These are phyloP conservation scores for Caulochytrium protostelioides DNA, from an alignment of 371 early-diverging fungal genomes.

Conservation along the genomic window DNA sequence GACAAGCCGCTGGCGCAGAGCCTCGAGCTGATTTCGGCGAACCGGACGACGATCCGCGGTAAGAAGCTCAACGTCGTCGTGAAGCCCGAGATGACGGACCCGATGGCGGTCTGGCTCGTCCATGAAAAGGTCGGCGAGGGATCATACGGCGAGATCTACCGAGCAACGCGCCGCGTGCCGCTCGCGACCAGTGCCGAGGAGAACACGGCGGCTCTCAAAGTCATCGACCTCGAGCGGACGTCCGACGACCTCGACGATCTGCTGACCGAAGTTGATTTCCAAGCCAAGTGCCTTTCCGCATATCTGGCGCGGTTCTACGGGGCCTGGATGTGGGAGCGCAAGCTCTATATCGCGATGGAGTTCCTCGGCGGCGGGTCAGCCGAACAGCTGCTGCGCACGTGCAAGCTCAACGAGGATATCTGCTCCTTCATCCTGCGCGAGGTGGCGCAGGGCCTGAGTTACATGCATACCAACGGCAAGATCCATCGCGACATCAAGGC, in stretches of 20 bases:
- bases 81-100: slow-evolving; percentile 7
- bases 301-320: slow-evolving; percentile 9
- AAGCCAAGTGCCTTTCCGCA: slow-evolving; percentile 11
- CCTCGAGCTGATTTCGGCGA: slow-evolving; percentile 2
- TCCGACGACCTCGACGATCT: slow-evolving; percentile 14
- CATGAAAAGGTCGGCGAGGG: slow-evolving; percentile 11
- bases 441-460: slow-evolving; percentile 11
- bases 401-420: slow-evolving; percentile 7
- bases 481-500: slow-evolving; percentile 22
- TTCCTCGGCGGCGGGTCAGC: slow-evolving; percentile 10
- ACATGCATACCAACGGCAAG: slow-evolving; percentile 10
- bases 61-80: slow-evolving; percentile 4
- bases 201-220: slow-evolving; percentile 13
- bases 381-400: slow-evolving; percentile 7
- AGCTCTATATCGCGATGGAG: slow-evolving; percentile 14
- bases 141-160: slow-evolving; percentile 11
- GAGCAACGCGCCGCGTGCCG: not conserved
- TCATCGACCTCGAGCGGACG: slow-evolving; percentile 15
- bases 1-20: no score
- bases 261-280: slow-evolving; percentile 14
- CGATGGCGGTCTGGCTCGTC: slow-evolving; percentile 2
- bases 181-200: not conserved
- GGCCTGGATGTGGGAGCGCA: slow-evolving; percentile 9
- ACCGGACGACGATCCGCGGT: slow-evolving; percentile 2
- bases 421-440: slow-evolving; percentile 10